Percentiles rank a stretch among this genome's conserved stretches.
phyloP scores from a whole-genome alignment of 192 early-diverging fungal species.

The Backusella circina region DNA sequence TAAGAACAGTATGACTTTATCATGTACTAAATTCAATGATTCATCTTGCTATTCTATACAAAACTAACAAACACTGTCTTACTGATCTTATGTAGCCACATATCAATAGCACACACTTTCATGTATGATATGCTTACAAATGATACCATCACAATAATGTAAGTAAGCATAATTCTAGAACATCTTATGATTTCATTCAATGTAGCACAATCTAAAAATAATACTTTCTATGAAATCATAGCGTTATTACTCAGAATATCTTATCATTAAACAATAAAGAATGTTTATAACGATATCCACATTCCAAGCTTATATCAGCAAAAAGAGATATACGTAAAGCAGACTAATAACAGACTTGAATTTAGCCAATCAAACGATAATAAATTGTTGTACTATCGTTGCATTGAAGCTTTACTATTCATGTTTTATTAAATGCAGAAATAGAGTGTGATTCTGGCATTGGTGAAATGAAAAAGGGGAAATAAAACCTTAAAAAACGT shows the following conservation, averaged over 20 bases:
- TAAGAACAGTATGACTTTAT: too few species aligned
- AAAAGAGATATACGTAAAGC: not conserved
- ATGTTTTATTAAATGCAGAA: not conserved
- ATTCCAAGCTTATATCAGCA: too few species aligned
- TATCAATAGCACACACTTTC: too few species aligned
- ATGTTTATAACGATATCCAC: not conserved
- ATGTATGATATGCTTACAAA: too few species aligned
- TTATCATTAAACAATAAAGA: not conserved
- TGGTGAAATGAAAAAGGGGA: not conserved
- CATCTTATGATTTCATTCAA: not conserved
- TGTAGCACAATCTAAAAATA: not conserved
- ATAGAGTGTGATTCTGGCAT: not conserved
- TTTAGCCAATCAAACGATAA: not conserved
- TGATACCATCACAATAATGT: too few species aligned
- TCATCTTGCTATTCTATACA: too few species aligned
- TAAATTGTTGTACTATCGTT: not conserved
- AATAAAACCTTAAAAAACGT: not conserved
- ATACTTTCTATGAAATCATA: not conserved
- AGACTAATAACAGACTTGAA: not conserved
- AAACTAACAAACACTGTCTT: too few species aligned
- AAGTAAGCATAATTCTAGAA: not conserved
- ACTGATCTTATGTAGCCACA: too few species aligned
- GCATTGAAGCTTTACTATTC: not conserved
- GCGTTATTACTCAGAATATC: not conserved
- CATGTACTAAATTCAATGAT: too few species aligned